Conservation (phyloP, 177 flowering plant species). For the Vitis hybrid region DNA sequence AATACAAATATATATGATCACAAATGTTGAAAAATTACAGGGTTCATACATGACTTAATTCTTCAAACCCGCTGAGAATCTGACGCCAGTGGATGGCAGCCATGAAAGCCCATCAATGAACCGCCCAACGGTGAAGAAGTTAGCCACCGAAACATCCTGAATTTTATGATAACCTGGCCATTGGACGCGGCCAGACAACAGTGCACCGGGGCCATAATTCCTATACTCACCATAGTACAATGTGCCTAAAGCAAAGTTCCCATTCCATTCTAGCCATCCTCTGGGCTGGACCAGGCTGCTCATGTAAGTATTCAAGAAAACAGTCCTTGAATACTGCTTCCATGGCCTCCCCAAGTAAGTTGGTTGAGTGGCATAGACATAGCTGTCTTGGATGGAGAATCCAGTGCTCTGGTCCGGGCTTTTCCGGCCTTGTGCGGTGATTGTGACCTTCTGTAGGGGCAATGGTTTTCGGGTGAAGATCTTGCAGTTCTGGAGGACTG, state of each 20-base stretch:
- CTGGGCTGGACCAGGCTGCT: slow-evolving; percentile 59
- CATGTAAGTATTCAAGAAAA: slow-evolving; percentile 72
- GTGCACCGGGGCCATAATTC: slow-evolving; percentile 78
- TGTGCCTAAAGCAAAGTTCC: slow-evolving; percentile 59
- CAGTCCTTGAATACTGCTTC: slow-evolving; percentile 82
- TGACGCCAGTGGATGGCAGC: slow-evolving; percentile 81
- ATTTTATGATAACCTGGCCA: slow-evolving; percentile 85
- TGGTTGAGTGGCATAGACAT: slow-evolving; percentile 50
- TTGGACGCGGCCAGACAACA: slow-evolving; percentile 49
- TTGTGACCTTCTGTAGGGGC: slow-evolving; percentile 66
- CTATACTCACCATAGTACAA: slow-evolving; percentile 84
- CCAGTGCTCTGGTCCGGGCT: slow-evolving; percentile 80
- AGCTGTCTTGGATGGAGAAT: slow-evolving; percentile 61
- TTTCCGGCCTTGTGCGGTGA: slow-evolving; percentile 87
- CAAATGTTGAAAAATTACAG: not conserved
- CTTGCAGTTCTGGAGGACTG: slow-evolving; percentile 75
- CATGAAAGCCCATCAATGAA: slow-evolving; percentile 78
- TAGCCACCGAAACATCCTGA: slow-evolving; percentile 46
- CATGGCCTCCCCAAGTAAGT: slow-evolving; percentile 90
- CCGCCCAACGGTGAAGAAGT: slow-evolving; percentile 53
- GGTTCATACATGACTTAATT: slow-evolving; percentile 17
- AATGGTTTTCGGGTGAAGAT: slow-evolving; percentile 68
- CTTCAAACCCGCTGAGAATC: slow-evolving; percentile 56
- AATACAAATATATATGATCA: not conserved
- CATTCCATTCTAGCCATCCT: slow-evolving; percentile 95